Evolutionary conservation across 2,329 filamentous ascomycete genomes (phyloP).

Genomic region (Periconia digitata): DNA sequence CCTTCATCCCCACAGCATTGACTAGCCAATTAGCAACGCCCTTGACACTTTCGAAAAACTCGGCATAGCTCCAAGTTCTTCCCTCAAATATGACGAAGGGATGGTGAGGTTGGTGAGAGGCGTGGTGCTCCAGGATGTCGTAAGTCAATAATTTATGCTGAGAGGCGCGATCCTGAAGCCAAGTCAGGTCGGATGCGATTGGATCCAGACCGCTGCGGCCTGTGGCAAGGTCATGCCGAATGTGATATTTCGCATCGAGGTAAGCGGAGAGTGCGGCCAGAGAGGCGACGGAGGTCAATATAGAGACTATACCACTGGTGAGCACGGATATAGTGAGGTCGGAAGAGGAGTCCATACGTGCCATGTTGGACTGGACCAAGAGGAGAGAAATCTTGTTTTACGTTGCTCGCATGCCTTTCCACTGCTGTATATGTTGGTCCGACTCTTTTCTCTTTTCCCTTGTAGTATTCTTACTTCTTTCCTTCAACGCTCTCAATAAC

Average conservation of each 20-base stretch:
- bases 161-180: conserved; percentile 15
- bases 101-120: conserved; percentile 35
- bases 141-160: conserved; percentile 30
- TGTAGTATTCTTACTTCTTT: no score
- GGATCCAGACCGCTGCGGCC: conserved; percentile 19
- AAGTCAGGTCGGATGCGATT: conserved; percentile 17
- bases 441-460: no score
- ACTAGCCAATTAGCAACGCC: conserved; percentile 40
- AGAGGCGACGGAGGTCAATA: conserved; percentile 29
- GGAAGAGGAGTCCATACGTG: neutral
- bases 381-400: no score
- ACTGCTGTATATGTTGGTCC: no score
- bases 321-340: neutral
- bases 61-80: conserved; percentile 33
- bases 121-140: conserved; percentile 39
- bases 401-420: no score
- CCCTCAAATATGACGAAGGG: conserved; percentile 42
- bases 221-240: conserved; percentile 27
- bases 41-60: conserved; percentile 33
- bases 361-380: no score
- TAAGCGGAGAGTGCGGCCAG: conserved; percentile 36
- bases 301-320: conserved; percentile 20
- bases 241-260: conserved; percentile 40
- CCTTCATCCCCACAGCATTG: conserved; percentile 34
- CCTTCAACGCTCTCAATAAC: no score